Percentiles rank a stretch among this genome's conserved stretches.
Evolutionary conservation across 805 yeast species (phyloP).

Genomic region (Dipodascopsis uninucleata): DNA sequence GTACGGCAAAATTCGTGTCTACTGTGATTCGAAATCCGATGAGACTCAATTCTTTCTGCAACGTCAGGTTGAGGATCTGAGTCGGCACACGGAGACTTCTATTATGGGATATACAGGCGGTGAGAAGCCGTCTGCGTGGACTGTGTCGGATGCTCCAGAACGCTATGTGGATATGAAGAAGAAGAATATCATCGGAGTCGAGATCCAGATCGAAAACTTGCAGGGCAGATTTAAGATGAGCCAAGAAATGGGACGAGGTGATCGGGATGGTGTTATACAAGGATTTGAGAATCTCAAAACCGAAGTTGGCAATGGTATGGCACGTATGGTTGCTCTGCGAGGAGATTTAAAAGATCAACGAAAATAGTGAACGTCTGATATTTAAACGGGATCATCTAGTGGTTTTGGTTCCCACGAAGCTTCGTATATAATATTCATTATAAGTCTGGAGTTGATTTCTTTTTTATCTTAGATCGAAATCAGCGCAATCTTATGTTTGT

Average conservation of each 20-base stretch:
- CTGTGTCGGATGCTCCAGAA: constrained; percentile 55
- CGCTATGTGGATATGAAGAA: constrained; percentile 43
- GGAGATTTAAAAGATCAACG: too few relatives aligned
- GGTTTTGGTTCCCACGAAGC: too few relatives aligned
- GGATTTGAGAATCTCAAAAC: constrained; percentile 34
- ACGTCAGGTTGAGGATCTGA: constrained; percentile 44
- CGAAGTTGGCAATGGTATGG: too few relatives aligned
- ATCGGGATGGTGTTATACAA: constrained; percentile 50
- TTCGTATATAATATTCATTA: too few relatives aligned
- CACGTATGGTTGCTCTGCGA: too few relatives aligned
- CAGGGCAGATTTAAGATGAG: constrained; percentile 59
- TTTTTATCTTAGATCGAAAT: too few relatives aligned
- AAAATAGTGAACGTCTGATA: too few relatives aligned
- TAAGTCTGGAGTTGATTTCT: too few relatives aligned
- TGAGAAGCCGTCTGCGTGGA: constrained; percentile 44
- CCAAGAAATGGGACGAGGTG: constrained; percentile 46
- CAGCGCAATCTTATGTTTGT: too few relatives aligned
- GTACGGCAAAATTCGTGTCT: constrained; percentile 47
- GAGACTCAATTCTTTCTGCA: constrained; percentile 38
- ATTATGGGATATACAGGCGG: constrained; percentile 31
- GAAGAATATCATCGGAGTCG: constrained; percentile 54
- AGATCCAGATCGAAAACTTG: constrained; percentile 46
- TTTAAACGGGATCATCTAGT: too few relatives aligned
- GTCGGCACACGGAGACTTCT: constrained; percentile 47
- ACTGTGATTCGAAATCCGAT: constrained; percentile 36